Conservation (phyloP, 208 protist species). For the Acanthamoeba royreba region DNA sequence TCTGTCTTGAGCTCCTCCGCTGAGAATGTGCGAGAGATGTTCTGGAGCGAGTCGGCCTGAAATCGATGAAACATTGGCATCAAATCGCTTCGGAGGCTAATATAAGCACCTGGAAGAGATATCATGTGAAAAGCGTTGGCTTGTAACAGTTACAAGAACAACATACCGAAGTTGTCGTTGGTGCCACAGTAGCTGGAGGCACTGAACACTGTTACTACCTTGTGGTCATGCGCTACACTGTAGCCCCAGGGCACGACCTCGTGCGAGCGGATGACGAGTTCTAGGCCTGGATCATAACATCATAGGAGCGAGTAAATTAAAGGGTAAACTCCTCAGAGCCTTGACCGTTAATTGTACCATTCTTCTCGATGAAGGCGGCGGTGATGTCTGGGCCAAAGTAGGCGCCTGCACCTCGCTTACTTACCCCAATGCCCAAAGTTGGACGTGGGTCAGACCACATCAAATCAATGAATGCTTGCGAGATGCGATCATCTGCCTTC, state of each 20-base stretch:
- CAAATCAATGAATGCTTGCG: conserved; percentile 85
- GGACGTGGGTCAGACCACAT: conserved; percentile 91
- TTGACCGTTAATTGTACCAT: conserved; percentile 78
- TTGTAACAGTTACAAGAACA: no score
- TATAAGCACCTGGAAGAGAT: neutral
- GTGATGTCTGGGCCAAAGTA: conserved; percentile 97
- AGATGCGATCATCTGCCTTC: neutral
- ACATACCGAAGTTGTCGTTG: conserved; percentile 35
- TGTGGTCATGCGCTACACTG: conserved; percentile 88
- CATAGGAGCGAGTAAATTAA: neutral
- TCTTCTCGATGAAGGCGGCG: conserved; percentile 87
- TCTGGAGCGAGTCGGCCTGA: neutral
- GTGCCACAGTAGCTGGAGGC: conserved; percentile 95
- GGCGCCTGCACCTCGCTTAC: conserved; percentile 92
- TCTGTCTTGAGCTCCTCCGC: neutral
- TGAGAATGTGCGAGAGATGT: conserved; percentile 5
- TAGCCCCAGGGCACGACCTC: conserved; percentile 88
- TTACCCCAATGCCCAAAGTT: conserved; percentile 81
- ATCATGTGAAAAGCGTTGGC: no score
- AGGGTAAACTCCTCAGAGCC: neutral
- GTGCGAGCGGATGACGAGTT: conserved; percentile 91
- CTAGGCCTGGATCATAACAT: neutral
- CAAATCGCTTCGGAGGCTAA: neutral
- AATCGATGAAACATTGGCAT: conserved; percentile 17
- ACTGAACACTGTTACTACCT: conserved; percentile 94